These are phyloP conservation scores for Suhomyces atakaporum DNA, from an alignment of 1,139 yeast genomes.

Conservation along the genomic window DNA sequence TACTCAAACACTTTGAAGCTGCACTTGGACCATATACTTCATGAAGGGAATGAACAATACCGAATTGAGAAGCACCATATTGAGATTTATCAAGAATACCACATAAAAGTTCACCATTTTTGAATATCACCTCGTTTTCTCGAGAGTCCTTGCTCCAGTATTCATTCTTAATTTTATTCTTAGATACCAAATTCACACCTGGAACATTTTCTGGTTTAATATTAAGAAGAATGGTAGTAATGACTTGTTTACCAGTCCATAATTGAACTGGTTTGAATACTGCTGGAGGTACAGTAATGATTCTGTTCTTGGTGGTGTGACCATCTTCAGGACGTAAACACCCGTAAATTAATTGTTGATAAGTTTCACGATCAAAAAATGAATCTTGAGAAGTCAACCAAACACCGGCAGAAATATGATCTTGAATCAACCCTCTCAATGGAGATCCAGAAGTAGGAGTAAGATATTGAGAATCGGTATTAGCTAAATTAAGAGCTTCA, in stretches of 20 bases:
- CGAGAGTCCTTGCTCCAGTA: conserved; percentile 88
- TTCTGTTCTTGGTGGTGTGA: conserved; percentile 74
- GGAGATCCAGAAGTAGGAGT: conserved; percentile 99
- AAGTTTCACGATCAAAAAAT: conserved; percentile 85
- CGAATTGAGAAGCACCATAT: conserved; percentile 97
- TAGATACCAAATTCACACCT: conserved; percentile 80
- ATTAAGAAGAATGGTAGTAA: conserved; percentile 84
- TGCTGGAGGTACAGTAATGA: conserved; percentile 88
- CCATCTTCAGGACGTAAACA: conserved; percentile 98
- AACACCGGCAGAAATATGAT: conserved; percentile 98
- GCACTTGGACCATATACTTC: conserved; percentile 91
- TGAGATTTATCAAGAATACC: conserved; percentile 98
- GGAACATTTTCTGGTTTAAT: conserved; percentile 86
- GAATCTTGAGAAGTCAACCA: conserved; percentile 94
- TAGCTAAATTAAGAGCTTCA: conserved; percentile 92
- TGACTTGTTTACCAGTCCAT: conserved; percentile 99
- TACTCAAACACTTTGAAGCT: conserved; percentile 89
- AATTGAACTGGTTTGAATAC: conserved; percentile 80
- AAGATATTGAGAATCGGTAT: conserved; percentile 94
- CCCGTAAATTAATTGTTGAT: conserved; percentile 92
- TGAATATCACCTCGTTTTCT: conserved; percentile 85
- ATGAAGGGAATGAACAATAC: conserved; percentile 93
- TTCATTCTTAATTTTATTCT: conserved; percentile 88
- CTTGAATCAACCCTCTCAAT: conserved; percentile 97
- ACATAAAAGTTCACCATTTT: conserved; percentile 81